Conservation (phyloP, 768 basidiomycete species). For the Termitomyces eurrhizus region DNA sequence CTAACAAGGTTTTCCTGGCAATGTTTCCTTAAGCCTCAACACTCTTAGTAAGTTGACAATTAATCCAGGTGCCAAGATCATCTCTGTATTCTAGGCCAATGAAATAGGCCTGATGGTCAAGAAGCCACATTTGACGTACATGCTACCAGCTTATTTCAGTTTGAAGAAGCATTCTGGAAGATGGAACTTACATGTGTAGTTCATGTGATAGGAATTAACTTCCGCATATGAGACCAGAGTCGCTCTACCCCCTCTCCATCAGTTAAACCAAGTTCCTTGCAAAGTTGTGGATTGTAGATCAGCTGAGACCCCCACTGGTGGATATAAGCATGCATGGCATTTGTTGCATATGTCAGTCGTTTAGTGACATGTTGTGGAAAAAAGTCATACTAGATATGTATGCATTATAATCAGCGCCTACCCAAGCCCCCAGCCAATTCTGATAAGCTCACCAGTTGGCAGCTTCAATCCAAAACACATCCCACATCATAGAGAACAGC, state of each 20-base stretch:
- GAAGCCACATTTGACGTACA: neutral
- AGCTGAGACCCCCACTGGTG: neutral
- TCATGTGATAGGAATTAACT: neutral
- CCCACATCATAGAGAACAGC: no score
- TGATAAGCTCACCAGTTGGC: no score
- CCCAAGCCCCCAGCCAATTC: no score
- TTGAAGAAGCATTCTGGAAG: neutral
- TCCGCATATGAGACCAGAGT: constrained; percentile 27
- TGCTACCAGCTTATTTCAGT: neutral
- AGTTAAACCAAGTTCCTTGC: neutral
- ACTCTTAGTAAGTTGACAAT: constrained; percentile 14
- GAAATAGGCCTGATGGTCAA: no score
- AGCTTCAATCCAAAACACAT: no score
- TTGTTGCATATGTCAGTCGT: no score
- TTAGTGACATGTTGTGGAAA: no score
- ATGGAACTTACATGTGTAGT: constrained; percentile 14
- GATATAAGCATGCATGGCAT: neutral
- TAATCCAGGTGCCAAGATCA: constrained; percentile 28
- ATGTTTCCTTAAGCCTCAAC: constrained; percentile 11
- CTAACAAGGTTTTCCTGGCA: constrained; percentile 14
- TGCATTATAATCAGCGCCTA: no score
- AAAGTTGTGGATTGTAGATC: neutral
- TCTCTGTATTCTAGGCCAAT: no score
- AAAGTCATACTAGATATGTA: no score
- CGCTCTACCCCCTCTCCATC: constrained; percentile 9